Evolutionary conservation across 2,329 filamentous ascomycete genomes (phyloP).

Genomic region (Biscogniauxia sp.): DNA sequence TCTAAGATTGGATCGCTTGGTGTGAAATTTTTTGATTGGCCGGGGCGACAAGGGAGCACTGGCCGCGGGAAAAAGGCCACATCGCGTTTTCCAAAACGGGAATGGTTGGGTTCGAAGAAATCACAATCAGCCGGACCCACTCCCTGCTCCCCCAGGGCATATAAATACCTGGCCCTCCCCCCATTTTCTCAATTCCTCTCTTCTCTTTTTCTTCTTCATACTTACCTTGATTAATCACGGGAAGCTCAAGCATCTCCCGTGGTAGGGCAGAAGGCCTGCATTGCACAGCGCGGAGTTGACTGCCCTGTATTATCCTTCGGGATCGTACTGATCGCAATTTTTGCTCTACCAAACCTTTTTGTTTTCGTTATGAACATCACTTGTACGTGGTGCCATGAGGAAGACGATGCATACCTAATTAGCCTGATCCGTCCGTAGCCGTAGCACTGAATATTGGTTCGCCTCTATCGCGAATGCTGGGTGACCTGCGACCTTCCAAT

Average conservation of each 20-base stretch:
- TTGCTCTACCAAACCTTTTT: slow-evolving; percentile 36
- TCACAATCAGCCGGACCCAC: slow-evolving; percentile 19
- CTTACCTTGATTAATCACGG: slow-evolving; percentile 47
- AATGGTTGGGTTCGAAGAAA: not conserved
- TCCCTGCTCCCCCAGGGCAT: slow-evolving; percentile 1
- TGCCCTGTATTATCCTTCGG: slow-evolving; percentile 50
- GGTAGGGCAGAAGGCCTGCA: slow-evolving; percentile 48
- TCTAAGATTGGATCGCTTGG: not conserved
- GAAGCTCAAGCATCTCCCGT: slow-evolving; percentile 43
- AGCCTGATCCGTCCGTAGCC: too few relatives aligned
- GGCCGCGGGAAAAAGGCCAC: slow-evolving; percentile 2
- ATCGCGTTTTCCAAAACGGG: not conserved
- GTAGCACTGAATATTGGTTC: too few relatives aligned
- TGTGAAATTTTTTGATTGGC: slow-evolving; percentile 12
- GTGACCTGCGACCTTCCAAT: too few relatives aligned
- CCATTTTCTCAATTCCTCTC: slow-evolving; percentile 14
- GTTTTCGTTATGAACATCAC: slow-evolving; percentile 46
- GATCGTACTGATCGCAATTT: slow-evolving; percentile 51
- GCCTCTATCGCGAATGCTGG: too few relatives aligned
- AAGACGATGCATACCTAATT: not conserved
- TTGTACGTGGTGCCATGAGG: not conserved
- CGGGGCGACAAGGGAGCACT: not conserved
- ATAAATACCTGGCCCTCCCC: slow-evolving; percentile 20
- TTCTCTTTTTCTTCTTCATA: slow-evolving; percentile 44
- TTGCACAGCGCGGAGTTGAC: slow-evolving; percentile 52